Evolutionary conservation across 148 eudicot species (phyloP).

Genomic region (Rhododendron griersonianum): DNA sequence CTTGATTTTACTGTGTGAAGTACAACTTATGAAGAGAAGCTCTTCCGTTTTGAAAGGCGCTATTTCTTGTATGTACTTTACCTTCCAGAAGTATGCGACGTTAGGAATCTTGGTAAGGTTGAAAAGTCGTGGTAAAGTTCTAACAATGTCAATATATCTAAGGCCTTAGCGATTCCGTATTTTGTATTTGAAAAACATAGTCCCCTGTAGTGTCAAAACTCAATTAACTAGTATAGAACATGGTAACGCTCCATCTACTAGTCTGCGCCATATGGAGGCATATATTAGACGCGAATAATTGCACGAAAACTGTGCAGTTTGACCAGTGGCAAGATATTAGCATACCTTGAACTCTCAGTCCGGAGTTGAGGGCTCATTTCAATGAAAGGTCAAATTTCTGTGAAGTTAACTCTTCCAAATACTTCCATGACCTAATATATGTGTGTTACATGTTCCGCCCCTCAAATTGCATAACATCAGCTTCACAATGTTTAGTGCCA

Average conservation of each 20-base stretch:
- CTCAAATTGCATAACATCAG: neutral
- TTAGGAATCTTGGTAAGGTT: neutral
- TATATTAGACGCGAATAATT: neutral
- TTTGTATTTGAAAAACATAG: neutral
- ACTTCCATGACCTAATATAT: neutral
- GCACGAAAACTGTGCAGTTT: neutral
- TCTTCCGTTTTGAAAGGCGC: neutral
- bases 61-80: neutral
- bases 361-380: neutral
- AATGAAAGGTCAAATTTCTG: neutral
- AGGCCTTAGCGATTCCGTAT: neutral
- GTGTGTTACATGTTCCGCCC: neutral
- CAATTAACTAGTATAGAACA: neutral
- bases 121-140: neutral
- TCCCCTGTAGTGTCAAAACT: neutral
- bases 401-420: neutral
- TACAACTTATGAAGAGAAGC: neutral
- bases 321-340: neutral
- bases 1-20: neutral
- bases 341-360: neutral
- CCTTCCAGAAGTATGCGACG: neutral
- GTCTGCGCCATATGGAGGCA: neutral
- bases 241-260: neutral
- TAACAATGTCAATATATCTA: neutral
- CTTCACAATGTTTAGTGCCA: neutral